Base-by-base conservation (phyloP, 768 basidiomycete species). In the Ramaria sp. region DNA sequence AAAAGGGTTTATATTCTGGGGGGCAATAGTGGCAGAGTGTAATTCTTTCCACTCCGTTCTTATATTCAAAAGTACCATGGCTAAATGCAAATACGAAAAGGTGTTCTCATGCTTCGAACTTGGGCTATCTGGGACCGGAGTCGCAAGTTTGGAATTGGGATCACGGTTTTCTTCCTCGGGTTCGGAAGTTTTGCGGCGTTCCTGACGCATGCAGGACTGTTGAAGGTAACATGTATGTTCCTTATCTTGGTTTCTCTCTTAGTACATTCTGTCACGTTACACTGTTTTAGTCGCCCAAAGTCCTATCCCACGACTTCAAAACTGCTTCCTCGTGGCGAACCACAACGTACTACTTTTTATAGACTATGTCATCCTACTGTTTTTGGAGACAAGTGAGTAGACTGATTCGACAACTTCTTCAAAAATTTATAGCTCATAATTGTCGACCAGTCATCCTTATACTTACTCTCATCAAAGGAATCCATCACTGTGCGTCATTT, bases 81-180 rank as follows among this genome's bases (percentile, higher is more conserved):
- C 48, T 8, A 44, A 7, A 44, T 44, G n/a, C n/a, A n/a, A n/a
- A n/a, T n/a, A n/a, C n/a, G n/a, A n/a, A n/a, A n/a, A 50, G 50
- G 24, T n/a, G 20, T 50, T 32, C 34, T 50, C 7, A 12, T 18
- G n/a, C 37, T 50, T 25, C 27, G 50, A 38, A 50, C 50, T n/a
- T 50, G 50, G 50, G 50, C 50, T 20, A 32, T 50, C 13, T 50
- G 50, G 50, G 30, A 32, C 5, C 50, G 24, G 38, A 50, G 32
- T 34, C 16, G 16, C 16, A 45, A 45, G 4, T 24, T 45, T 22
- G 44, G 44, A 22, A 45, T 45, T 20, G 44, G 3, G 27, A 6
- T 45, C 4, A 25, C 27, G 3, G 18, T 45, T 20, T 16, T 45
- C 18, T 16, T 45, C 3, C 4, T 22, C 16, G 27, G 5, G 9